These are phyloP conservation scores for Phytophthora agathidicida DNA, from an alignment of 352 stramenopile species.

Conservation along the genomic window DNA sequence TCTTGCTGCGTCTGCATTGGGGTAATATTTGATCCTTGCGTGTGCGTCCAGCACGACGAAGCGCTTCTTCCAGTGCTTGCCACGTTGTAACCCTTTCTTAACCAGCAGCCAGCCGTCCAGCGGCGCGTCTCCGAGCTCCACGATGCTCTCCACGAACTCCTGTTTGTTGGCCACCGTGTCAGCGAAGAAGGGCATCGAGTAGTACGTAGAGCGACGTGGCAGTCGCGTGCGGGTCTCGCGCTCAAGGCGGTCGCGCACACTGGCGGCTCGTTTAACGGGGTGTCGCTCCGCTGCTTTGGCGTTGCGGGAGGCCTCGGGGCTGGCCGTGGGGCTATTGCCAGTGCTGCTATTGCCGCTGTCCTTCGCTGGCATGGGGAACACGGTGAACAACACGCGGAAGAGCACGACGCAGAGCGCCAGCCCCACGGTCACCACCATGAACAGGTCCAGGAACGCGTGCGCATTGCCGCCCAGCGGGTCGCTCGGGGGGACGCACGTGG, in stretches of 20 bases:
- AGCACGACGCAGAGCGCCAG: constrained; percentile 71
- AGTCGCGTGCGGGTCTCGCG: constrained; percentile 60
- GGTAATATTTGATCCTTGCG: constrained; percentile 80
- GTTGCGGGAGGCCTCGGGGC: constrained; percentile 9
- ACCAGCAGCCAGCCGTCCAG: constrained; percentile 83
- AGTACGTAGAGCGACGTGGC: constrained; percentile 74
- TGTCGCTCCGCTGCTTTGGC: constrained; percentile 12
- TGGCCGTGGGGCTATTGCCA: neutral
- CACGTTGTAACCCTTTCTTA: constrained; percentile 73
- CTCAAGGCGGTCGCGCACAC: constrained; percentile 70
- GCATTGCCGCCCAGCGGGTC: constrained; percentile 16
- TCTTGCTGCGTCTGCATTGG: constrained; percentile 76
- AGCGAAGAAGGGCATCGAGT: constrained; percentile 78
- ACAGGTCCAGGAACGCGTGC: constrained; percentile 59
- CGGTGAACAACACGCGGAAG: constrained; percentile 63
- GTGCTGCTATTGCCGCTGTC: too few relatives aligned
- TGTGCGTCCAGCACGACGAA: constrained; percentile 80
- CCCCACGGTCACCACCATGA: constrained; percentile 71
- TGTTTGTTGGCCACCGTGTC: constrained; percentile 76
- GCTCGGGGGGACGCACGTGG: constrained; percentile 13
- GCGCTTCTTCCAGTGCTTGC: constrained; percentile 87
- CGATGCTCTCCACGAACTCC: constrained; percentile 73
- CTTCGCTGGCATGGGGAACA: constrained; percentile 39
- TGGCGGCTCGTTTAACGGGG: constrained; percentile 34
- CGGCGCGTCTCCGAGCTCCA: constrained; percentile 69